Conservation (phyloP, 352 stramenopile genomes). For the Phytophthora sojae region DNA sequence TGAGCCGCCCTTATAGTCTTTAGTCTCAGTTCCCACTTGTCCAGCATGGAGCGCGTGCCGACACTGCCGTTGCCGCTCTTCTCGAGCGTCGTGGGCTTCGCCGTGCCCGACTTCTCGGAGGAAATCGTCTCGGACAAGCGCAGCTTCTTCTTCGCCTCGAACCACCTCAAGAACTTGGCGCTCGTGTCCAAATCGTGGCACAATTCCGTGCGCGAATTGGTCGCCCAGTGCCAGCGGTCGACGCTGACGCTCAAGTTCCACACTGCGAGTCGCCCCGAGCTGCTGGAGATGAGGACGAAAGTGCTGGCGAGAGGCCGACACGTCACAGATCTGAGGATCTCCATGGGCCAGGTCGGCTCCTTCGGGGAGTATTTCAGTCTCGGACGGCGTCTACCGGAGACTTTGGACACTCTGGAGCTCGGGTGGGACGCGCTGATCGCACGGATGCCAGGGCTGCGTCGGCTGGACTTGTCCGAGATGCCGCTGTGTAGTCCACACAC, state of each 20-base stretch:
- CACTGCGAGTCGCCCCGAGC: conserved; percentile 25
- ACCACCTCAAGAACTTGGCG: conserved; percentile 18
- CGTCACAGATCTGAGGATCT: conserved; percentile 37
- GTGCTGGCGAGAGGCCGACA: conserved; percentile 19
- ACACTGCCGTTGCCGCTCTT: conserved; percentile 13
- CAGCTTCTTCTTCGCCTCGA: neutral
- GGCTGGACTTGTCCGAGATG: conserved; percentile 39
- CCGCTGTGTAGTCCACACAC: conserved; percentile 25
- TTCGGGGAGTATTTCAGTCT: conserved; percentile 30
- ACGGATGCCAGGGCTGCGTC: conserved; percentile 18
- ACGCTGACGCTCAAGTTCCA: conserved; percentile 34
- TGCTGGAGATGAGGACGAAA: conserved; percentile 17
- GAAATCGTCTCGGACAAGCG: conserved; percentile 9
- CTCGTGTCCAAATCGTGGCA: conserved; percentile 38
- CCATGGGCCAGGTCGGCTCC: conserved; percentile 24
- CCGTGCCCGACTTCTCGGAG: conserved; percentile 12
- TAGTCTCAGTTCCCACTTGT: neutral
- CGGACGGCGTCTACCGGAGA: conserved; percentile 18
- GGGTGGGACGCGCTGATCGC: conserved; percentile 30
- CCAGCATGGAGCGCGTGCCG: conserved; percentile 9
- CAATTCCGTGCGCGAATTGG: conserved; percentile 26
- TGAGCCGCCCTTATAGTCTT: neutral
- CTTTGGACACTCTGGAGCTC: conserved; percentile 32
- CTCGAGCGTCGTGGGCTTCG: conserved; percentile 11
- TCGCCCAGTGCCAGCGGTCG: conserved; percentile 17